A percentile compares a stretch with the other conserved stretches of the same genome.
phyloP scores from a whole-genome alignment of 192 early-diverging fungal species.

The Entophlyctis luteolus region DNA sequence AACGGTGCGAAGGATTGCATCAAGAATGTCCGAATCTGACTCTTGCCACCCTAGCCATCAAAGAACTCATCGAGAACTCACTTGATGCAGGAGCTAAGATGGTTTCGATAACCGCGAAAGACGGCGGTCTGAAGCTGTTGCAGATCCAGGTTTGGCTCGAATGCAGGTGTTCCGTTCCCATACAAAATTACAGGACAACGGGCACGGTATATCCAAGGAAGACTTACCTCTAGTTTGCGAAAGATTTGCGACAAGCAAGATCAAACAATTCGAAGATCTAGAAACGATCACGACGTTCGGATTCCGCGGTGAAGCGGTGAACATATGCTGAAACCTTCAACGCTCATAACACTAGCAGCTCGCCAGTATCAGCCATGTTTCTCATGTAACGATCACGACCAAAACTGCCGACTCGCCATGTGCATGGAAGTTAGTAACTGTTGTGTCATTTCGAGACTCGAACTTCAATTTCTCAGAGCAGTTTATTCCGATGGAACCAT shows the following conservation, averaged over 20 bases:
- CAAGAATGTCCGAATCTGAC: neutral
- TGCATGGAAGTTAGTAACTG: conserved; percentile 42
- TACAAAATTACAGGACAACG: conserved; percentile 73
- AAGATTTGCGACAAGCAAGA: conserved; percentile 92
- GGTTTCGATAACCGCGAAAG: conserved; percentile 79
- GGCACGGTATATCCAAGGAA: conserved; percentile 80
- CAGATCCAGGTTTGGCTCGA: conserved; percentile 73
- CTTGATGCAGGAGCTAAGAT: conserved; percentile 87
- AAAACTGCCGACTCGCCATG: conserved; percentile 41
- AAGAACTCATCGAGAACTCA: conserved; percentile 95
- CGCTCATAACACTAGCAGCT: conserved; percentile 31
- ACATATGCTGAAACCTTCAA: too few species aligned
- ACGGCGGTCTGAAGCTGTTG: conserved; percentile 89
- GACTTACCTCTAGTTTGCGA: conserved; percentile 90
- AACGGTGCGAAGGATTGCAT: conserved; percentile 45
- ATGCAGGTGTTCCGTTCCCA: neutral
- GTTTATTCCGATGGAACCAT: conserved; percentile 84
- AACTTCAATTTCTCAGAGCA: conserved; percentile 48
- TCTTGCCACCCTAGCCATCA: conserved; percentile 56
- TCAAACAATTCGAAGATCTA: conserved; percentile 81
- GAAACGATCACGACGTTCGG: conserved; percentile 84
- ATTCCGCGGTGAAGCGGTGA: conserved; percentile 86
- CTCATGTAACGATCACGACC: conserved; percentile 76
- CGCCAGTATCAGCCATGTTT: conserved; percentile 93
- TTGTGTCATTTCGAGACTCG: neutral